Conservation (phyloP, 2,329 filamentous ascomycete species). For the Orbilia ellipsospora region DNA sequence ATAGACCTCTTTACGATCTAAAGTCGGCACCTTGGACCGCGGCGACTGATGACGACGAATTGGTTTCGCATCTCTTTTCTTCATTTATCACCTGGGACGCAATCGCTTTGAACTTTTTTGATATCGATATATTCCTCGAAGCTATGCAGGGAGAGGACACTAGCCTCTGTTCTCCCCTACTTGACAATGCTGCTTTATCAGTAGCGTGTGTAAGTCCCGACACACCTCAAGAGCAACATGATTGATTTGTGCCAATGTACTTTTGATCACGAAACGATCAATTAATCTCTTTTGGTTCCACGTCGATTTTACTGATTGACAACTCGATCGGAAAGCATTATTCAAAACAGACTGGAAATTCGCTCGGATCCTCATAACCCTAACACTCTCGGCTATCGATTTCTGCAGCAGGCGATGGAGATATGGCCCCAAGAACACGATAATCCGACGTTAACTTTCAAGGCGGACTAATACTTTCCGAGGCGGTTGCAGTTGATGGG, state of each 20-base stretch:
- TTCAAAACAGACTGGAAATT: slow-evolving; percentile 6
- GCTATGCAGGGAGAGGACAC: slow-evolving; percentile 1
- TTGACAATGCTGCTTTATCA: background rate
- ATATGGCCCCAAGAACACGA: slow-evolving; percentile 1
- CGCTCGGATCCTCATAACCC: background rate
- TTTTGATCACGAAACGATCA: too few species aligned
- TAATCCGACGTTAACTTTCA: background rate
- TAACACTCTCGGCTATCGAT: slow-evolving; percentile 7
- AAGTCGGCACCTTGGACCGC: slow-evolving; percentile 16
- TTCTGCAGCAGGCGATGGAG: background rate
- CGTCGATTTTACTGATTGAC: too few species aligned
- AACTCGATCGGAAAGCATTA: slow-evolving; percentile 5
- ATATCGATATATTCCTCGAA: slow-evolving; percentile 4
- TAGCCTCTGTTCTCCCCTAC: background rate
- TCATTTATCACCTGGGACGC: slow-evolving; percentile 10
- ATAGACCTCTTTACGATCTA: background rate
- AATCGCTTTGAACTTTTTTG: background rate
- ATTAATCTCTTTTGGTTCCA: too few species aligned
- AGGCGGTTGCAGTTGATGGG: background rate
- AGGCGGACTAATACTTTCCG: background rate
- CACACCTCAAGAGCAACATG: background rate
- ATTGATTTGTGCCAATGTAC: too few species aligned
- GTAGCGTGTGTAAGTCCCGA: background rate
- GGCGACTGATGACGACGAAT: background rate
- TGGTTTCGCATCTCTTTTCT: slow-evolving; percentile 14